Evolutionary conservation across 1,284 basidiomycete genomes (phyloP), one percentile per base, ranked within the genome.

Genomic region (Boletus semigastroideus): DNA sequence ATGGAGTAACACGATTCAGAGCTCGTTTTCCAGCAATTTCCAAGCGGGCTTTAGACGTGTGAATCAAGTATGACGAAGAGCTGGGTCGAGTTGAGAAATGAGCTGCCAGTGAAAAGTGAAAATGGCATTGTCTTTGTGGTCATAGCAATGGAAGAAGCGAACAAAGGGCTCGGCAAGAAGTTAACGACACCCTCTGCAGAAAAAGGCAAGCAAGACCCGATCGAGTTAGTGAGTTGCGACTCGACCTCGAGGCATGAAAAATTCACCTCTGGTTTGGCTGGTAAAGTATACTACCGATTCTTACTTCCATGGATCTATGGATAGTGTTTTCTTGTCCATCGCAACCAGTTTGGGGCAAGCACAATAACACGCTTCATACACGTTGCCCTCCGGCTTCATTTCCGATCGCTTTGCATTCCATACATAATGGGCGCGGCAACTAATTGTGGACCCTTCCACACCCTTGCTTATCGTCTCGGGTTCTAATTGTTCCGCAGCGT

Each of bases 381-480:
- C 55, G 61, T 65, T 67, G 54, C 40, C 42, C 41, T 39, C 53
- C 25, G 42, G 38, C 46, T 33, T 67, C 63, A 65, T 66, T n/a
- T 60, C 57, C 58, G 59, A 30, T 36, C 36, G 39, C 38, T 28
- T 44, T 25, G 45, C 45, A 46, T 46, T 38, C 17, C 22, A 41
- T 55, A 43, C 48, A 63, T 61, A 58, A 58, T 42, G 42, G 16
- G 28, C 36, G 30, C 39, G 30, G 2, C 36, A 34, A 38, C 27
- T 28, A 38, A 57, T 58, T 52, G 58, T 58, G 49, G 46, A 43
- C 20, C 8, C 31, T 31, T 52, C 39, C 47, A 28, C 43, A 27
- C 25, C 25, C 20, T 22, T 53, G 10, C 42, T 57, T 51, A 50
- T 54, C 46, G 33, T 45, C 46, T 36, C 37, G n/a, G 41, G 28